phyloP scores from a whole-genome alignment of 176 grass and related monocot species.

The Pontederia crassipes region DNA sequence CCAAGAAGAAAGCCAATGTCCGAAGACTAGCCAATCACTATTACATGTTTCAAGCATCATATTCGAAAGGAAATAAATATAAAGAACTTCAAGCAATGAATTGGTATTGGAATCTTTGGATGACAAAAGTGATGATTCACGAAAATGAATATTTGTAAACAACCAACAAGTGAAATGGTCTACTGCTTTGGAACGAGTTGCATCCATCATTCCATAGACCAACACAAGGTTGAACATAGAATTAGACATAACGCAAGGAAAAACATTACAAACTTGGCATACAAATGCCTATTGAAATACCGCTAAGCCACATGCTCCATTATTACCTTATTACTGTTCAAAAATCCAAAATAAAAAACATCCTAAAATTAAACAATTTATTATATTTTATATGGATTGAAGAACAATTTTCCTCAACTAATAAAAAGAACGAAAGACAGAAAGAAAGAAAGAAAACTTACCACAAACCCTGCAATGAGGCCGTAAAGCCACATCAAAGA shows the following conservation, averaged over 20 bases:
- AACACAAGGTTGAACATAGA: conserved; percentile 67
- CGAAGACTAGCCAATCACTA: conserved; percentile 68
- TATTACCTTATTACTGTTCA: background rate
- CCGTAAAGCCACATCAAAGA: conserved; percentile 96
- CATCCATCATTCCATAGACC: conserved; percentile 75
- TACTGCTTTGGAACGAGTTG: conserved; percentile 46
- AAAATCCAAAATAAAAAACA: background rate
- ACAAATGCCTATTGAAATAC: background rate
- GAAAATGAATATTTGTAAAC: conserved; percentile 44
- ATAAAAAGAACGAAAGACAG: background rate
- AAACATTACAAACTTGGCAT: background rate
- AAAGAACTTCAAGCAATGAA: background rate
- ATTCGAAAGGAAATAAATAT: background rate
- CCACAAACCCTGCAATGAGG: conserved; percentile 76
- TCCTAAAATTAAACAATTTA: background rate
- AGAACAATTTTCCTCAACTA: background rate
- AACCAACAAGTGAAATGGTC: conserved; percentile 69
- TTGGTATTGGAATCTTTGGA: too few relatives aligned
- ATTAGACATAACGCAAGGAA: background rate
- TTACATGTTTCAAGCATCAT: conserved; percentile 21
- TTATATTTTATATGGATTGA: background rate
- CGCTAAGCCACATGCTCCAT: background rate
- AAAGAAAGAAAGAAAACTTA: conserved; percentile 27
- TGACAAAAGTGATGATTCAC: conserved; percentile 29
- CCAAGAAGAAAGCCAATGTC: conserved; percentile 74